A percentile compares a stretch with the other conserved stretches of the same genome.
phyloP scores from a whole-genome alignment of 2,329 filamentous ascomycete genomes.

The Nothomitra cinnamomea region DNA sequence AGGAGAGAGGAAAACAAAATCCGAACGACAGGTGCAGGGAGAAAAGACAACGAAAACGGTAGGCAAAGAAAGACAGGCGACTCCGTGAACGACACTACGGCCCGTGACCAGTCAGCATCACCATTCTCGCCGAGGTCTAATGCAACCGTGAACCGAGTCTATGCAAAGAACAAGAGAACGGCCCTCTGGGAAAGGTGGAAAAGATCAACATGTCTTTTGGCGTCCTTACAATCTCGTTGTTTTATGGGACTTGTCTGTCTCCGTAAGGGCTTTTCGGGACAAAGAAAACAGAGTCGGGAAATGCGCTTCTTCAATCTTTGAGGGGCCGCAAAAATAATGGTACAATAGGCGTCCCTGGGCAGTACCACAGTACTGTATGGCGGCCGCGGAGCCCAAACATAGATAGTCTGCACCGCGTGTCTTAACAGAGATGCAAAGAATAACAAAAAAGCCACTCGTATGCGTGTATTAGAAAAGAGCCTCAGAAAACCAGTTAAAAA shows the following conservation, averaged over 20 bases:
- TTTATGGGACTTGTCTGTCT: neutral
- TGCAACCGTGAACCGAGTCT: constrained; percentile 4
- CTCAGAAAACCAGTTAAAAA: neutral
- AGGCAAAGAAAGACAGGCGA: constrained; percentile 4
- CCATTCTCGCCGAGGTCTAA: constrained; percentile 4
- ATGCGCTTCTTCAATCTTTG: neutral
- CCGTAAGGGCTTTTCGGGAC: neutral
- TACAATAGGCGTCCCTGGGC: neutral
- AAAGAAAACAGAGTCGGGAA: neutral
- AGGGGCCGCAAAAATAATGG: neutral
- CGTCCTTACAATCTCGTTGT: neutral
- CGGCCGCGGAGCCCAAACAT: neutral
- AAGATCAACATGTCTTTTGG: constrained; percentile 1
- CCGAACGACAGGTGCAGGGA: constrained; percentile 1
- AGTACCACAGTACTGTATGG: neutral
- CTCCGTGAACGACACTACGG: constrained; percentile 1
- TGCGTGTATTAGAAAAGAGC: neutral
- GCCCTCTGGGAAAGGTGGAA: constrained; percentile 1
- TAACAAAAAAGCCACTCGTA: neutral
- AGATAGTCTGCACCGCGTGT: neutral
- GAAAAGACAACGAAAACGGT: constrained; percentile 1
- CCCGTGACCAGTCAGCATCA: constrained; percentile 2
- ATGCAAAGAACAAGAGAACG: constrained; percentile 3
- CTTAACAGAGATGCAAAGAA: neutral
- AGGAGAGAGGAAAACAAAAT: neutral